A percentile compares a stretch with the other conserved stretches of the same genome.
phyloP scores from a whole-genome alignment of 345 rosid species.

The Salix caprea region DNA sequence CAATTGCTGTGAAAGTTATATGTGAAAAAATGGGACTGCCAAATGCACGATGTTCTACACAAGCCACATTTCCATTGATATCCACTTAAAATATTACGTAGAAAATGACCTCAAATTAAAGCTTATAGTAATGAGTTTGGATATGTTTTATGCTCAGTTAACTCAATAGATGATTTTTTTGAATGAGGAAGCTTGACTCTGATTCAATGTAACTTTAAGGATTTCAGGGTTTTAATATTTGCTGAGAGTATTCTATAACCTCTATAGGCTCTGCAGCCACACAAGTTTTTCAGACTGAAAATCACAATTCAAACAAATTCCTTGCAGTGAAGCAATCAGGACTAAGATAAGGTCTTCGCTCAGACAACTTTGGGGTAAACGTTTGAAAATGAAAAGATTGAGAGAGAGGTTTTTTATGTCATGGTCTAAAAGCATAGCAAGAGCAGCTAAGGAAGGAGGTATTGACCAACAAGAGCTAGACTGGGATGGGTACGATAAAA shows the following conservation, averaged over 20 bases:
- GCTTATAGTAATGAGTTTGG: neutral
- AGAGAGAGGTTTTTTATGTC: constrained; percentile 43
- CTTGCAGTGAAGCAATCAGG: constrained; percentile 63
- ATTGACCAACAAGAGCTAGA: constrained; percentile 48
- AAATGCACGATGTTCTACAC: neutral
- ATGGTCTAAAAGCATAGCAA: constrained; percentile 57
- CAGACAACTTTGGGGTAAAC: constrained; percentile 50
- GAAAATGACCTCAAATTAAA: neutral
- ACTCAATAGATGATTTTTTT: neutral
- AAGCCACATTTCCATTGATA: neutral
- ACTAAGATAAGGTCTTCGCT: constrained; percentile 62
- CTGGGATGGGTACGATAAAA: constrained; percentile 67
- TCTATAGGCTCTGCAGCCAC: neutral
- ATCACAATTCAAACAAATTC: constrained; percentile 10
- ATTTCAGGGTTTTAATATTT: neutral
- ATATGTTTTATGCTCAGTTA: neutral
- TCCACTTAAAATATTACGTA: neutral
- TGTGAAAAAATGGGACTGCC: neutral
- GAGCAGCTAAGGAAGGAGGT: constrained; percentile 70
- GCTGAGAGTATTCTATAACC: neutral
- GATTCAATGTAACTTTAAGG: neutral
- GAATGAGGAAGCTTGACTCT: neutral
- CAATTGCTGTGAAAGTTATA: neutral
- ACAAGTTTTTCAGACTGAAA: constrained; percentile 2
- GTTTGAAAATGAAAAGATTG: constrained; percentile 43